These are phyloP conservation scores for Hemerocallis citrina DNA, from an alignment of 106 monocot species.

Conservation along the genomic window DNA sequence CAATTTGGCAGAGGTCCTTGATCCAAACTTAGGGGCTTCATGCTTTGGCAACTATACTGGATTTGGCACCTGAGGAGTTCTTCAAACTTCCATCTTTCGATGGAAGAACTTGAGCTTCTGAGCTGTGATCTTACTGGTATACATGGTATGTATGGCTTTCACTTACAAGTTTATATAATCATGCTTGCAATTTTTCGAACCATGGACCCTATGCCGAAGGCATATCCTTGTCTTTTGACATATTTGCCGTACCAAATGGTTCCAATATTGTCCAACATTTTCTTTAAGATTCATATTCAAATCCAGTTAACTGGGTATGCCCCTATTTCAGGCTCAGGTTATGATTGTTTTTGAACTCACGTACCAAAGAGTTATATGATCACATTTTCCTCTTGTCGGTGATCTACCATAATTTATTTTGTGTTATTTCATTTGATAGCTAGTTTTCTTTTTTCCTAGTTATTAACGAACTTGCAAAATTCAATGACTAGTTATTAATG, in stretches of 20 bases:
- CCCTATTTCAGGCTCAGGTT: not conserved
- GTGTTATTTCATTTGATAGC: too few relatives aligned
- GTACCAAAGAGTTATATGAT: not conserved
- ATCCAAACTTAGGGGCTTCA: not conserved
- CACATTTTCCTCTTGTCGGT: not conserved
- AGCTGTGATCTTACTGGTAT: not conserved
- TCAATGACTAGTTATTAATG: too few relatives aligned
- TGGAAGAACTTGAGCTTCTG: not conserved
- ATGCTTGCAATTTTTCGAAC: not conserved
- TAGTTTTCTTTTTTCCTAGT: too few relatives aligned
- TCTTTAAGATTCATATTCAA: too few relatives aligned
- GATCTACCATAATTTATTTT: too few relatives aligned
- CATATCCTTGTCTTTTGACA: too few relatives aligned
- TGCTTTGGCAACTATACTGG: conserved; percentile 1
- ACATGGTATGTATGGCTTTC: conserved; percentile 4
- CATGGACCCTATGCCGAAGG: too few relatives aligned
- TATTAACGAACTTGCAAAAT: too few relatives aligned
- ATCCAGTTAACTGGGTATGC: not conserved
- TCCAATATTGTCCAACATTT: too few relatives aligned
- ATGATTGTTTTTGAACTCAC: not conserved
- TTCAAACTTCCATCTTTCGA: not conserved
- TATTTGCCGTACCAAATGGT: too few relatives aligned
- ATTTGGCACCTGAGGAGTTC: conserved; percentile 2
- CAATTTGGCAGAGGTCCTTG: conserved; percentile 8
- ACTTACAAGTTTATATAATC: too few relatives aligned